These are phyloP conservation scores for Nakaseomyces kungkrabaensis DNA, from an alignment of 1,139 yeast species.

Conservation along the genomic window DNA sequence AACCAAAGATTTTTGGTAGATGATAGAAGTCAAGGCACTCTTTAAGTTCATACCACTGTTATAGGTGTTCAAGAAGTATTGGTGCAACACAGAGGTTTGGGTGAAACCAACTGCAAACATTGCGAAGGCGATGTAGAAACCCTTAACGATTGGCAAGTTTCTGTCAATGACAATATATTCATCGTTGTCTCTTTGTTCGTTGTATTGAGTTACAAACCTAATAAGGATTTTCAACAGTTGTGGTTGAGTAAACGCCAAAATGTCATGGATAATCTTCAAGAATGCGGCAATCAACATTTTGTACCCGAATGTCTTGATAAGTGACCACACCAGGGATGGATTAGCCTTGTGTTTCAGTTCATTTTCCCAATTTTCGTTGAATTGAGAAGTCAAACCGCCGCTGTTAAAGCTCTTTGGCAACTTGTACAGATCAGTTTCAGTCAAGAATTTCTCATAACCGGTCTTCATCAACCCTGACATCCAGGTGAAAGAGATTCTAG, in stretches of 20 bases:
- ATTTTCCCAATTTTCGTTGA: slow-evolving; percentile 53
- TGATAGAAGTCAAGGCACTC: slow-evolving; percentile 66
- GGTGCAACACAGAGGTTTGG: slow-evolving; percentile 84
- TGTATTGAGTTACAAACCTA: slow-evolving; percentile 71
- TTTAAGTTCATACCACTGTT: slow-evolving; percentile 87
- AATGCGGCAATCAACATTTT: slow-evolving; percentile 61
- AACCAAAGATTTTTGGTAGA: slow-evolving; percentile 70
- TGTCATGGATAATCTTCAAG: slow-evolving; percentile 74
- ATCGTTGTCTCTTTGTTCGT: slow-evolving; percentile 33
- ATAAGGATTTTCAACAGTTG: slow-evolving; percentile 70
- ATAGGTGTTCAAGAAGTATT: slow-evolving; percentile 82
- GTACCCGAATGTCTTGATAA: slow-evolving; percentile 60
- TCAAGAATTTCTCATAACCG: slow-evolving; percentile 67
- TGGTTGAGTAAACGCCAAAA: slow-evolving; percentile 80
- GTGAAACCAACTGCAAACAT: slow-evolving; percentile 78
- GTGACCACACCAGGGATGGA: slow-evolving; percentile 61
- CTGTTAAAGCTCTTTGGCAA: slow-evolving; percentile 61
- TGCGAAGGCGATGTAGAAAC: slow-evolving; percentile 69
- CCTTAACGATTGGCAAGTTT: slow-evolving; percentile 54
- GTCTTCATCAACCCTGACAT: slow-evolving; percentile 82
- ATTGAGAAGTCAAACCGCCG: slow-evolving; percentile 37
- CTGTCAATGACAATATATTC: slow-evolving; percentile 23
- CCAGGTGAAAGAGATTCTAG: slow-evolving; percentile 79
- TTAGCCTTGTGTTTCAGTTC: slow-evolving; percentile 34
- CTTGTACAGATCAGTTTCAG: slow-evolving; percentile 71